A percentile compares a stretch with the other conserved stretches of the same genome.
phyloP scores from a whole-genome alignment of 1,284 basidiomycete species.

The Rhodotorula sp. region DNA sequence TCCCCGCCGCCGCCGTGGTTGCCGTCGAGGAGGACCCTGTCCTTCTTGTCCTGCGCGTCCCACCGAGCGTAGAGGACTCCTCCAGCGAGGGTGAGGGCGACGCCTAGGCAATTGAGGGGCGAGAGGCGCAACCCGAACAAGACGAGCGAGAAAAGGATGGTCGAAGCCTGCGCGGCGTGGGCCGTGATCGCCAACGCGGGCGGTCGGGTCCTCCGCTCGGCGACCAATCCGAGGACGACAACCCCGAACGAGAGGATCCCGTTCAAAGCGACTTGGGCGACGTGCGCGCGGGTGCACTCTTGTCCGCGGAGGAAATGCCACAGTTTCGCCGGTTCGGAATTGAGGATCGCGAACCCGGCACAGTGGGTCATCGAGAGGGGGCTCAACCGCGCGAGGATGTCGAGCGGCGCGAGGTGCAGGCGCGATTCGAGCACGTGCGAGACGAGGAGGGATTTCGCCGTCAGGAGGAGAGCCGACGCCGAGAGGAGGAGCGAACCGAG shows the following conservation, averaged over 20 bases:
- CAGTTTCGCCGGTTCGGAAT: conserved; percentile 28
- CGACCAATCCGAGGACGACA: conserved; percentile 24
- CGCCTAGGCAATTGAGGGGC: conserved; percentile 35
- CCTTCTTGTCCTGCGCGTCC: conserved; percentile 33
- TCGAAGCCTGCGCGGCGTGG: conserved; percentile 36
- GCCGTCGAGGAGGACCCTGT: neutral
- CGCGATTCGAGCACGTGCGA: conserved; percentile 27
- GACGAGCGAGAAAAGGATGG: conserved; percentile 31
- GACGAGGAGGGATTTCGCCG: conserved; percentile 34
- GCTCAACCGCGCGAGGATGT: conserved; percentile 26
- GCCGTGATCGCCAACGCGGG: conserved; percentile 32
- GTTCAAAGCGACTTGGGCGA: conserved; percentile 25
- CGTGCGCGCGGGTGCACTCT: conserved; percentile 26
- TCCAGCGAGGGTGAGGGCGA: conserved; percentile 33
- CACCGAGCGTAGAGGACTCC: conserved; percentile 32
- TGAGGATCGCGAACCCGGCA: conserved; percentile 30
- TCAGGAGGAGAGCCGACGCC: conserved; percentile 28
- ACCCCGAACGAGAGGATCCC: conserved; percentile 30
- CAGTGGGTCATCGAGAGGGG: conserved; percentile 30
- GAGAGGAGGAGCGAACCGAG: conserved; percentile 31
- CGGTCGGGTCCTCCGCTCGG: conserved; percentile 30
- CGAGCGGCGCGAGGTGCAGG: conserved; percentile 29
- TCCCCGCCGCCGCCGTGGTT: neutral
- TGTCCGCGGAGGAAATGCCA: conserved; percentile 12
- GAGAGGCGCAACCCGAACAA: conserved; percentile 34